Conservation (phyloP, 495 filamentous ascomycete genomes). For the Halenospora varia region DNA sequence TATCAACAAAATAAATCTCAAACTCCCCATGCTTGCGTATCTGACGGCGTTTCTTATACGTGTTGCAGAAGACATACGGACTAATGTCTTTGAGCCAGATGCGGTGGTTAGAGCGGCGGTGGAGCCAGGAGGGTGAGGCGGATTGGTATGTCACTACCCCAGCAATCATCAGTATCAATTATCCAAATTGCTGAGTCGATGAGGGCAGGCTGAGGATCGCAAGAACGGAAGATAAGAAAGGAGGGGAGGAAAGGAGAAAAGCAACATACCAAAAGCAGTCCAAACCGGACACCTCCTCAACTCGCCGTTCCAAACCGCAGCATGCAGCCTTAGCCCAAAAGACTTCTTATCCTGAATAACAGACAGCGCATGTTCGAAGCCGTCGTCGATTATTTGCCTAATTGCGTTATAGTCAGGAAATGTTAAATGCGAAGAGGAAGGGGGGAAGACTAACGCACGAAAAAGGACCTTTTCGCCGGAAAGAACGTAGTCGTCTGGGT, state of each 20-base stretch:
- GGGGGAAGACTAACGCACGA: constrained; percentile 59
- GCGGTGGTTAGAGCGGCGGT: constrained; percentile 41
- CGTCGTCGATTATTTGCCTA: constrained; percentile 72
- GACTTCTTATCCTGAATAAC: constrained; percentile 65
- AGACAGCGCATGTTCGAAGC: constrained; percentile 64
- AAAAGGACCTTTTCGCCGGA: constrained; percentile 62
- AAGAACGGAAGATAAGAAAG: not conserved
- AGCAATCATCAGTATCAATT: not conserved
- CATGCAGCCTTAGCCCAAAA: constrained; percentile 52
- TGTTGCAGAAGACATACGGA: constrained; percentile 57
- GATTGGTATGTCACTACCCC: constrained; percentile 57
- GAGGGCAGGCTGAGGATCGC: not conserved
- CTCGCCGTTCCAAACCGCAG: constrained; percentile 46
- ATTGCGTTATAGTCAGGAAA: too few species aligned
- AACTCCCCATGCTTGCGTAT: constrained; percentile 18
- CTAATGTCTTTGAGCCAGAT: constrained; percentile 59
- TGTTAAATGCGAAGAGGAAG: too few species aligned
- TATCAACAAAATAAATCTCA: constrained; percentile 22
- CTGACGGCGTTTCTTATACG: constrained; percentile 40
- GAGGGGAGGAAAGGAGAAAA: not conserved
- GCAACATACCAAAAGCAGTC: constrained; percentile 64
- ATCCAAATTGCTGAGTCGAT: not conserved
- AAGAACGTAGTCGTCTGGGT: constrained; percentile 56
- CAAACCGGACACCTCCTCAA: constrained; percentile 58
- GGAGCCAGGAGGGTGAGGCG: constrained; percentile 54